Conservation (phyloP, 352 stramenopile genomes). For the Globisporangium acanthophoron region DNA sequence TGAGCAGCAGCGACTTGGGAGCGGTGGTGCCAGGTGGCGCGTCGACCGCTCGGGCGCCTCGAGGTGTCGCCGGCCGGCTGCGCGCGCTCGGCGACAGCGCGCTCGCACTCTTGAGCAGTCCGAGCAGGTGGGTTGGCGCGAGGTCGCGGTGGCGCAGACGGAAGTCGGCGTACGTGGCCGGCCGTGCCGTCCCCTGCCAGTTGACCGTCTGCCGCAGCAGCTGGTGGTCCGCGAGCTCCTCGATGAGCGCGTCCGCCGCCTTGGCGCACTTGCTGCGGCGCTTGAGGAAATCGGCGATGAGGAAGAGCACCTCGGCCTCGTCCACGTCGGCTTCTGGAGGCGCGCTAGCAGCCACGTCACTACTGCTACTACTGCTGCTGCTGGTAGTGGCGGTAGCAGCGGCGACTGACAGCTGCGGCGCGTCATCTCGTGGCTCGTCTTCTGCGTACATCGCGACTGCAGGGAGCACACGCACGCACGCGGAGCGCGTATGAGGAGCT, state of each 20-base stretch:
- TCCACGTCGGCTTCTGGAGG: neutral
- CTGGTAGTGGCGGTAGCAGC: neutral
- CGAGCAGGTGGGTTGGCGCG: slow-evolving; percentile 53
- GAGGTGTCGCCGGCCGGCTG: slow-evolving; percentile 4
- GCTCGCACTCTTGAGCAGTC: slow-evolving; percentile 31
- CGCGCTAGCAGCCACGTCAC: neutral
- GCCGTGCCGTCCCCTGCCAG: slow-evolving; percentile 47
- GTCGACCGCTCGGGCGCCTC: neutral
- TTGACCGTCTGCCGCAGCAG: slow-evolving; percentile 53
- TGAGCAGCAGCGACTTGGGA: slow-evolving; percentile 51
- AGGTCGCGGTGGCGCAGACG: slow-evolving; percentile 69
- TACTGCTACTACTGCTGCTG: neutral
- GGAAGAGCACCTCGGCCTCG: slow-evolving; percentile 68
- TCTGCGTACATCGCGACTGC: neutral
- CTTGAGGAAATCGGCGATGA: slow-evolving; percentile 84
- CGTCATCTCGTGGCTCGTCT: neutral
- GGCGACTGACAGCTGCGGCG: neutral
- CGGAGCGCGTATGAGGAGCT: neutral
- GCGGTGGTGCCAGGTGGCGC: neutral
- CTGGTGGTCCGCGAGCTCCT: slow-evolving; percentile 54
- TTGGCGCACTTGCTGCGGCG: slow-evolving; percentile 53
- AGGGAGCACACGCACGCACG: neutral
- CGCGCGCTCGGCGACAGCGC: slow-evolving; percentile 15
- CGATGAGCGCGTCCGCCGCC: slow-evolving; percentile 58
- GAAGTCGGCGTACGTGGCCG: slow-evolving; percentile 71